Evolutionary conservation across 345 rosid species (phyloP).

Genomic region (Viola odorata): DNA sequence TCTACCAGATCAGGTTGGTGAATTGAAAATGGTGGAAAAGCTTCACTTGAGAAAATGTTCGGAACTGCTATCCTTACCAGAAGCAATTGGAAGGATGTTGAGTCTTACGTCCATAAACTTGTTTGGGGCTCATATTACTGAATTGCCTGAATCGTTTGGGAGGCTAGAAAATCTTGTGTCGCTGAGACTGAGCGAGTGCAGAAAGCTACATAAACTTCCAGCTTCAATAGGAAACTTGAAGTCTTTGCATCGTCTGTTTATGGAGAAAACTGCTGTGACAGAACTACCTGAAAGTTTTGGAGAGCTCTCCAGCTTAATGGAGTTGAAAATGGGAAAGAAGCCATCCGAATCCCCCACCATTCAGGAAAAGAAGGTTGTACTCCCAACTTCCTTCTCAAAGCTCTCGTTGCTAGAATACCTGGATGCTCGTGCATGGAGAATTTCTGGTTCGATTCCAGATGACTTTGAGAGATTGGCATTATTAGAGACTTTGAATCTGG

Average conservation of each 20-base stretch:
- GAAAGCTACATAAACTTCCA: slow-evolving; percentile 37
- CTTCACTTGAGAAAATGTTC: slow-evolving; percentile 26
- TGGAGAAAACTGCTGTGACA: slow-evolving; percentile 37
- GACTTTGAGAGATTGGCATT: slow-evolving; percentile 40
- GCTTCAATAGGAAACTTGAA: slow-evolving; percentile 36
- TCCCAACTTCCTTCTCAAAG: slow-evolving; percentile 35
- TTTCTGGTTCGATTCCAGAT: slow-evolving; percentile 40
- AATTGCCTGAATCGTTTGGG: slow-evolving; percentile 49
- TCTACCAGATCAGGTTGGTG: slow-evolving; percentile 37
- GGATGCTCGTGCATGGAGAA: slow-evolving; percentile 41
- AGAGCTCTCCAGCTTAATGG: slow-evolving; percentile 34
- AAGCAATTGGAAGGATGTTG: slow-evolving; percentile 34
- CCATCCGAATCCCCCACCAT: neutral
- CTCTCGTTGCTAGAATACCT: slow-evolving; percentile 34
- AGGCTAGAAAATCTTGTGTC: slow-evolving; percentile 35
- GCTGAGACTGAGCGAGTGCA: slow-evolving; percentile 30
- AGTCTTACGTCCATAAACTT: slow-evolving; percentile 28
- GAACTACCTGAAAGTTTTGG: slow-evolving; percentile 41
- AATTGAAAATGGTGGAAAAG: slow-evolving; percentile 34
- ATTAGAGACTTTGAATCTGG: slow-evolving; percentile 30
- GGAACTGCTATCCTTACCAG: slow-evolving; percentile 27
- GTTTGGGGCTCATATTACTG: slow-evolving; percentile 17
- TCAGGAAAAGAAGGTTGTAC: neutral
- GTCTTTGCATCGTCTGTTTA: slow-evolving; percentile 29
- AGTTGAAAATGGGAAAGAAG: slow-evolving; percentile 36